Evolutionary conservation across 2,329 filamentous ascomycete genomes (phyloP).

Genomic region (Amauroascus niger): DNA sequence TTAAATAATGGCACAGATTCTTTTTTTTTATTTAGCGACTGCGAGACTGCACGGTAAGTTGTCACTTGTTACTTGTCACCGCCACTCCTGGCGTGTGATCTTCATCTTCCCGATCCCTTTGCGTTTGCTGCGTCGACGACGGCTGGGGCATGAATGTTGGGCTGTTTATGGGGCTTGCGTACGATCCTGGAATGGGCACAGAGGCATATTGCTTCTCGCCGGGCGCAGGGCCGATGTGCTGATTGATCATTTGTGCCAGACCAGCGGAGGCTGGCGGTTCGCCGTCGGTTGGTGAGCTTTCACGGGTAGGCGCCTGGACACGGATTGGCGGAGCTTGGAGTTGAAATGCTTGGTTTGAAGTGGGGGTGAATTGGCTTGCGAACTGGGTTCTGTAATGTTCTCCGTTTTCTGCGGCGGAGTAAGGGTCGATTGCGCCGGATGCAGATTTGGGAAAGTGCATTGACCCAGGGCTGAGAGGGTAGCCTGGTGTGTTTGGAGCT

Average conservation of each 20-base stretch:
- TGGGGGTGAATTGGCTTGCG: slow-evolving; percentile 49
- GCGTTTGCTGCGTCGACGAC: neutral
- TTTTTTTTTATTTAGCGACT: neutral
- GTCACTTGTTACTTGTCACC: slow-evolving; percentile 11
- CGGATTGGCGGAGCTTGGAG: slow-evolving; percentile 76
- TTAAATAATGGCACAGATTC: too few species aligned
- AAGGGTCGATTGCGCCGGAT: slow-evolving; percentile 33
- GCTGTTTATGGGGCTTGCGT: slow-evolving; percentile 45
- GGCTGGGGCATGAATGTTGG: slow-evolving; percentile 31
- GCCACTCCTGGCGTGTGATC: slow-evolving; percentile 9
- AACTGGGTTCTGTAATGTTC: slow-evolving; percentile 37
- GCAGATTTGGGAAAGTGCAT: slow-evolving; percentile 29
- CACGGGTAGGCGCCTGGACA: slow-evolving; percentile 67
- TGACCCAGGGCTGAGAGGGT: slow-evolving; percentile 57
- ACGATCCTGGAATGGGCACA: slow-evolving; percentile 83
- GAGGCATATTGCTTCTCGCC: slow-evolving; percentile 76
- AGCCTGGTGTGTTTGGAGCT: slow-evolving; percentile 87
- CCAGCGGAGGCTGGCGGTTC: slow-evolving; percentile 11
- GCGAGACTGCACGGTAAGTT: slow-evolving; percentile 7
- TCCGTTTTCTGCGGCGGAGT: slow-evolving; percentile 43
- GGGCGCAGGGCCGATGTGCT: slow-evolving; percentile 60
- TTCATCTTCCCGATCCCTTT: neutral
- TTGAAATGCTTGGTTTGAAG: slow-evolving; percentile 57
- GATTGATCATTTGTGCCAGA: slow-evolving; percentile 43
- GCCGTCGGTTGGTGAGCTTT: slow-evolving; percentile 37